phyloP scores from a whole-genome alignment of 2,329 filamentous ascomycete species.

The Xylariaceae sp. region DNA sequence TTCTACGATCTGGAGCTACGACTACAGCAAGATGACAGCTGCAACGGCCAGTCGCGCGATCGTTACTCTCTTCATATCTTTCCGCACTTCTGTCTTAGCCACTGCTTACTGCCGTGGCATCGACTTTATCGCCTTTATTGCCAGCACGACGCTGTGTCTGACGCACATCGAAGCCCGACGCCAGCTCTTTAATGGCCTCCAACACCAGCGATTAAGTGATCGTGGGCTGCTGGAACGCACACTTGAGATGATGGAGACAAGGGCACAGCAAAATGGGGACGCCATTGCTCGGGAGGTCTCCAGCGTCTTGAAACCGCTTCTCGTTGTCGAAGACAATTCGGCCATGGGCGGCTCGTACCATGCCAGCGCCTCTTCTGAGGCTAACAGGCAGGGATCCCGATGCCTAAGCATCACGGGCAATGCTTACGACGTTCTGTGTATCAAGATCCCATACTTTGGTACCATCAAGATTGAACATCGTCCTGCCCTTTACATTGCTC shows the following conservation, averaged over 20 bases:
- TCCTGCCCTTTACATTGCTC: too few species aligned
- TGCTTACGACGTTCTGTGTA: background rate
- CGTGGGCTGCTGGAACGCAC: slow-evolving; percentile 37
- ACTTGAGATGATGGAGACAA: slow-evolving; percentile 29
- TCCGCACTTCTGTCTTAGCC: slow-evolving; percentile 29
- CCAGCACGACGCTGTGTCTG: slow-evolving; percentile 36
- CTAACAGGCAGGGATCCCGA: background rate
- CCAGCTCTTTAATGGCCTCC: slow-evolving; percentile 21
- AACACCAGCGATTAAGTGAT: slow-evolving; percentile 39
- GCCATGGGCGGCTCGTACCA: background rate
- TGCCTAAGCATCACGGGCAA: background rate
- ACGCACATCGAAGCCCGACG: slow-evolving; percentile 36
- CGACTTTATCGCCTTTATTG: slow-evolving; percentile 39
- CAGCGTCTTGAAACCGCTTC: slow-evolving; percentile 31
- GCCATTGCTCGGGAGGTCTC: slow-evolving; percentile 28
- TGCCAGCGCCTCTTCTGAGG: background rate
- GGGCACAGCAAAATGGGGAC: slow-evolving; percentile 21
- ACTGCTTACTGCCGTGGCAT: slow-evolving; percentile 36
- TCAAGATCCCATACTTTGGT: background rate
- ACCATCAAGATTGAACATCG: too few species aligned
- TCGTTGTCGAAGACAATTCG: slow-evolving; percentile 34
- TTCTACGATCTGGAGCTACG: slow-evolving; percentile 24
- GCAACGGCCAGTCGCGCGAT: slow-evolving; percentile 40
- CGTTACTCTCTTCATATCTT: slow-evolving; percentile 35
- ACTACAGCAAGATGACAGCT: slow-evolving; percentile 38